Evolutionary conservation across 176 grass and related monocot genomes (phyloP), one percentile per base, ranked within the genome.

Genomic region (Panicum miliaceum): DNA sequence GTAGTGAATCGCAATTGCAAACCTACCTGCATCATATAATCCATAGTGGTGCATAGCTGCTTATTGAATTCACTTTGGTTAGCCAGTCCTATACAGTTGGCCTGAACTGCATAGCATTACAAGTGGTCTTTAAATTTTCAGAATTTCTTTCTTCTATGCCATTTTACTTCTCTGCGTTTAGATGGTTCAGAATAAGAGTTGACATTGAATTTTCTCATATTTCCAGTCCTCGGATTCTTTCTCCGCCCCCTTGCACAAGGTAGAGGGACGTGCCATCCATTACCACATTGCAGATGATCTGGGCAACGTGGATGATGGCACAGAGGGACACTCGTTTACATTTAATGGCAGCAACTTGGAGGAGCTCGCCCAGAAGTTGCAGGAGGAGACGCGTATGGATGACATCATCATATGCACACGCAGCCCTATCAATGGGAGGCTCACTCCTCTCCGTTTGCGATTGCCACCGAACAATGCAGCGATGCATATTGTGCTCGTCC

Each of bases 401-500:
- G 87, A 90, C 73, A 84, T 99, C 37, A 77, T 99, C 23, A 64
- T 96, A 51, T 99, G 96, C 90, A 87, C 84, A 4, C 86, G 52
- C 45, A 99, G 81, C 53, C 84, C 88, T 42, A 83, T 99, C 85
- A 96, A 76, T 20, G 73, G 81, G 8, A 93, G 92, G 70, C 91
- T 99, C 56, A 71, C 52, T 61, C 91, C 91, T 84, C 91, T 99
- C 65, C 91, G 42, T 47, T 77, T 99, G 20, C 89, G 78, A 29
- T 66, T 99, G 37, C 96, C 96, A 50, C 96, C 93, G 0, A 95
- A 99, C 76, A 99, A 99, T 73, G 68, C 89, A 23, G 80, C 87
- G 6, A 94, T 96, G 96, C 83, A 85, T 56, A 76, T 94, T 46
- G 84, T 94, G 48, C 47, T 99, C 7, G 93, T 99, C 51, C 63